phyloP scores from a whole-genome alignment of 306 rosid genomes.

The Lathyrus oleraceus region DNA sequence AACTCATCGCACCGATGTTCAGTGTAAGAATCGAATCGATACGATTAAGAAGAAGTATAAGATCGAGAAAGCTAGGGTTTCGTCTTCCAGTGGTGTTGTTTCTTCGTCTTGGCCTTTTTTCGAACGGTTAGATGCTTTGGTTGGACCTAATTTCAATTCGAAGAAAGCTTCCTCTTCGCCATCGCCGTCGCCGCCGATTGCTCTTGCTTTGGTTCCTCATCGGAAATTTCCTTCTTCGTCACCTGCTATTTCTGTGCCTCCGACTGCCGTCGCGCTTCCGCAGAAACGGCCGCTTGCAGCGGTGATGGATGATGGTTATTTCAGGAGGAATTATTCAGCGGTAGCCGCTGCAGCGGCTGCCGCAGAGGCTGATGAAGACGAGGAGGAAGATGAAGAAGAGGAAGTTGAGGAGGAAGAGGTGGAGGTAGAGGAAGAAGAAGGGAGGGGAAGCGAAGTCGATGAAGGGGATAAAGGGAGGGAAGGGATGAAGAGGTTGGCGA shows the following conservation, averaged over 20 bases:
- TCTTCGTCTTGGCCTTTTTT: conserved; percentile 76
- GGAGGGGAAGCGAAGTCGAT: conserved; percentile 57
- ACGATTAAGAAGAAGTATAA: conserved; percentile 94
- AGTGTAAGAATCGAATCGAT: conserved; percentile 95
- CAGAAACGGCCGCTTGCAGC: conserved; percentile 63
- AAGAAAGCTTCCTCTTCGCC: conserved; percentile 61
- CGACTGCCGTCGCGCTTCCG: conserved; percentile 52
- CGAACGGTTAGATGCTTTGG: conserved; percentile 62
- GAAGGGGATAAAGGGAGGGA: conserved; percentile 57
- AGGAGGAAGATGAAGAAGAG: conserved; percentile 63
- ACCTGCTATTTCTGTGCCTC: conserved; percentile 31
- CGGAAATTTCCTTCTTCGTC: conserved; percentile 46
- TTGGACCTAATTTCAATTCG: conserved; percentile 54
- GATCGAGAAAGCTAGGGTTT: conserved; percentile 85
- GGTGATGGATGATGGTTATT: conserved; percentile 56
- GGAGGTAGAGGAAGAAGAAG: conserved; percentile 51
- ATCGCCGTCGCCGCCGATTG: conserved; percentile 59
- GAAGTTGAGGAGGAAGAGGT: conserved; percentile 60
- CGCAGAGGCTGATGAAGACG: conserved; percentile 62
- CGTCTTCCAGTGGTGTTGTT: conserved; percentile 52
- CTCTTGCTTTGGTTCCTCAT: conserved; percentile 57
- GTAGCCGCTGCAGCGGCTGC: conserved; percentile 93
- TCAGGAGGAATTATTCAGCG: conserved; percentile 82
- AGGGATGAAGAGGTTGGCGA: conserved; percentile 79
- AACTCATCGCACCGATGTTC: conserved; percentile 90